Base-by-base conservation (phyloP, 192 early-diverging fungal genomes). In the Umbelopsis isabellina region DNA sequence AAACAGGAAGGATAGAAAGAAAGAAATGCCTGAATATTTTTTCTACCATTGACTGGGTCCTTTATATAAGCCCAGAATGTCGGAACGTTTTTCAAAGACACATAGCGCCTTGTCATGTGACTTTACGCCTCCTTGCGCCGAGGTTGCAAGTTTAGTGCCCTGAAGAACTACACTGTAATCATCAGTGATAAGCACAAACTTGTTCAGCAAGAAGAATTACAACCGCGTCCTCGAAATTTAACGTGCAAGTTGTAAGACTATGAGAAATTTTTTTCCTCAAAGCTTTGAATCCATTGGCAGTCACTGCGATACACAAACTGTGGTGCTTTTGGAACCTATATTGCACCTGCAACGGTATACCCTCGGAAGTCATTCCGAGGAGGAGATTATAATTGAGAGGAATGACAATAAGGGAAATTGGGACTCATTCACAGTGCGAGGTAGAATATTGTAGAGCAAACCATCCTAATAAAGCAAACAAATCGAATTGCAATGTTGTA, bases 361-460 rank as follows among this genome's bases (percentile, higher is more conserved):
- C 25, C 55, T 61, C 55, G 55, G 55, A 61, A 61, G 16, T 2
- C 25, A 35, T 61, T 61, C 55, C 55, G 55, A 61, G 55, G 55
- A 61, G 27, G 55, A 61, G 55, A 61, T 61, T 61, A 25, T 27
- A 35, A 27, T 25, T 5, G 5, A 35, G 55, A 3, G 2, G 30
- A 20, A 15, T 61, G 21, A 20, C 7, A 2, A 3, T 6, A 13
- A 41, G 37, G 10, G 5, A 9, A 41, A 41, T 41, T 41, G 10
- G 7, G 7, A 41, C 10, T 5, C 1, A 10, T 41, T 41, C 37
- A 1, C 37, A 41, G 6, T 4, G 6, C 37, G 37, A 41, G 37
- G 37, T 41, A 4, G 1, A 30, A 41, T 41, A 4, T 10, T 2
- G 37, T 9, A 41, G 37, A 10, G 10, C 5, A 41, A 41, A 9